Evolutionary conservation across 2,329 filamentous ascomycete genomes (phyloP).

Genomic region (Diplodia sapinea): DNA sequence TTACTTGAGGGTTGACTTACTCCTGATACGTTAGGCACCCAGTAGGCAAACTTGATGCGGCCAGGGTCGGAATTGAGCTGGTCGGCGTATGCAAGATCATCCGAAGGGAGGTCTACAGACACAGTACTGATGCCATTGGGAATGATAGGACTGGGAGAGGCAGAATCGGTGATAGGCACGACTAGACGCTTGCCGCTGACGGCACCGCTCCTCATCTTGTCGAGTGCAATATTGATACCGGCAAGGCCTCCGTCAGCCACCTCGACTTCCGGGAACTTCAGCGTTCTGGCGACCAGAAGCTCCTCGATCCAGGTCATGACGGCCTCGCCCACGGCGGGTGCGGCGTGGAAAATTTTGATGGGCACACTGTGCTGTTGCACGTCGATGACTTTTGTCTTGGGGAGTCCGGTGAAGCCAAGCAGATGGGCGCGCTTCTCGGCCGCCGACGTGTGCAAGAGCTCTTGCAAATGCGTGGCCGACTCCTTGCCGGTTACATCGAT

Average conservation of each 20-base stretch:
- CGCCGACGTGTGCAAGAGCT: constrained; percentile 13
- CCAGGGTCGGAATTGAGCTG: constrained; percentile 52
- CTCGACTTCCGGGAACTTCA: constrained; percentile 70
- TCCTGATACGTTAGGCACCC: constrained; percentile 62
- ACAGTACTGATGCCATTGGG: constrained; percentile 2
- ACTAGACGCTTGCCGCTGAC: constrained; percentile 73
- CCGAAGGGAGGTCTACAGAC: not conserved
- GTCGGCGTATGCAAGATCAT: constrained; percentile 40
- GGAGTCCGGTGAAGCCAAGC: constrained; percentile 70
- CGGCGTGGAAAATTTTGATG: constrained; percentile 77
- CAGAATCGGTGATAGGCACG: constrained; percentile 46
- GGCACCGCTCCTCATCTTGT: constrained; percentile 68
- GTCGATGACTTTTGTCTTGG: constrained; percentile 59
- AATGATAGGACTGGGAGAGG: not conserved
- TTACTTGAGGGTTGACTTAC: too few relatives aligned
- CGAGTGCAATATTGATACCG: constrained; percentile 71
- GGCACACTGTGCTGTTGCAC: constrained; percentile 69
- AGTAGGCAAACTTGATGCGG: constrained; percentile 58
- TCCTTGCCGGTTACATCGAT: constrained; percentile 24
- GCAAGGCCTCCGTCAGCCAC: constrained; percentile 67
- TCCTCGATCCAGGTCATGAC: constrained; percentile 71
- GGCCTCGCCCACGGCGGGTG: constrained; percentile 66
- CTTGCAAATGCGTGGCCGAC: constrained; percentile 20
- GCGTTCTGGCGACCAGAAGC: constrained; percentile 60
- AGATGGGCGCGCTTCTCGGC: constrained; percentile 57